These are phyloP conservation scores for Yamadazyma sp. DNA, from an alignment of 1,139 yeast species.

Conservation along the genomic window DNA sequence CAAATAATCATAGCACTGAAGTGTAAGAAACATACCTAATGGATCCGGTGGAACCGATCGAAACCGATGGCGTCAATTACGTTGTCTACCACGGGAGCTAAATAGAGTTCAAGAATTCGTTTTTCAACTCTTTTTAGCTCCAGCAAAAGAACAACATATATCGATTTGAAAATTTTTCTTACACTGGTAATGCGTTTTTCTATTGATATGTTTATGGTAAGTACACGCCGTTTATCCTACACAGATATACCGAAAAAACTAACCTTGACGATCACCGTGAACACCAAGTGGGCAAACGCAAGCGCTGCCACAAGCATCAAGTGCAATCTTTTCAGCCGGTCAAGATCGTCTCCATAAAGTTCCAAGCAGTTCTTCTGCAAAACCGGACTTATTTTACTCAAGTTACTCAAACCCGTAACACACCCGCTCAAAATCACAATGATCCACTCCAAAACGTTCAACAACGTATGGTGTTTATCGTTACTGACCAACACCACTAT, in stretches of 20 bases:
- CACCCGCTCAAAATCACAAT: constrained; percentile 46
- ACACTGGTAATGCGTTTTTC: too few species aligned
- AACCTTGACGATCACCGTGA: constrained; percentile 49
- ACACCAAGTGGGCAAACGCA: constrained; percentile 39
- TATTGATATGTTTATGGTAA: too few species aligned
- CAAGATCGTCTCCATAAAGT: constrained; percentile 27
- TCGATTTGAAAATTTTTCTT: constrained; percentile 1
- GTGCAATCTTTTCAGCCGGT: constrained; percentile 21
- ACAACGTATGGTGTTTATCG: constrained; percentile 29
- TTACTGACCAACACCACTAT: constrained; percentile 47
- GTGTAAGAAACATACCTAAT: constrained; percentile 5
- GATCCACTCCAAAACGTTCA: constrained; percentile 46
- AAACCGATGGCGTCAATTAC: too few species aligned
- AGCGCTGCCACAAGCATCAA: constrained; percentile 26
- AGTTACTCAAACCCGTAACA: constrained; percentile 49
- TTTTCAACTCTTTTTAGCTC: neutral
- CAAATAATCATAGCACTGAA: constrained; percentile 64
- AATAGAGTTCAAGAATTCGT: neutral
- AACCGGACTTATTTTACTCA: constrained; percentile 44
- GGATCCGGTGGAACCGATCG: too few species aligned
- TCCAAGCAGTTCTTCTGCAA: constrained; percentile 34
- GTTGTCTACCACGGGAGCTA: neutral
- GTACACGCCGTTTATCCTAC: neutral
- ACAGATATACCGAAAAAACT: constrained; percentile 43
- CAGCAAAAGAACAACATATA: neutral